phyloP scores from a whole-genome alignment of 2,329 filamentous ascomycete species.

The Diaporthe sp. region DNA sequence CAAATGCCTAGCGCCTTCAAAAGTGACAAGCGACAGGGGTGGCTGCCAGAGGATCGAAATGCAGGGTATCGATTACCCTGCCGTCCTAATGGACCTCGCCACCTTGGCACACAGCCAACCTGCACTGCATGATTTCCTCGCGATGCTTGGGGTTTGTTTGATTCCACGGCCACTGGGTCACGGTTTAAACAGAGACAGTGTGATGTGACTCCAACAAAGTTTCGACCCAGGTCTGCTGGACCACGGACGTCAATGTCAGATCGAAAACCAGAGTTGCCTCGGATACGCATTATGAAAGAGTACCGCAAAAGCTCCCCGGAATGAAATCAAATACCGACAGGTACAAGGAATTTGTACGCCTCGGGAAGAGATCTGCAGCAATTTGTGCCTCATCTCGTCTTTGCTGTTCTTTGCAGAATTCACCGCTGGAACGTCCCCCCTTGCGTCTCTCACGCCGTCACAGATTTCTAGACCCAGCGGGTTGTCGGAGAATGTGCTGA shows the following conservation, averaged over 20 bases:
- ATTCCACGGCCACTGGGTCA: slow-evolving; percentile 3
- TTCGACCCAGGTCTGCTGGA: slow-evolving; percentile 18
- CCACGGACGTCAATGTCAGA: slow-evolving; percentile 28
- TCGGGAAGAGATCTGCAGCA: slow-evolving; percentile 29
- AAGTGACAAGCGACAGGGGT: slow-evolving; percentile 26
- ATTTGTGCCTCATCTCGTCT: slow-evolving; percentile 30
- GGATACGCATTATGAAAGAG: neutral
- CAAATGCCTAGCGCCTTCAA: slow-evolving; percentile 7
- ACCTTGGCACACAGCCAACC: neutral
- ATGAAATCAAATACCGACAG: slow-evolving; percentile 26
- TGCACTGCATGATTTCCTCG: neutral
- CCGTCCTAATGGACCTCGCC: slow-evolving; percentile 7
- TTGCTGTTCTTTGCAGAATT: slow-evolving; percentile 12
- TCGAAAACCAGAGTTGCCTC: slow-evolving; percentile 22
- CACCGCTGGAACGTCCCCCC: neutral
- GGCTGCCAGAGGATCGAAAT: slow-evolving; percentile 25
- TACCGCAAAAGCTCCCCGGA: neutral
- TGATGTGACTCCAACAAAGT: slow-evolving; percentile 14
- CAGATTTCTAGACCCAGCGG: slow-evolving; percentile 16
- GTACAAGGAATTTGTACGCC: neutral
- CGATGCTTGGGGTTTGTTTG: neutral
- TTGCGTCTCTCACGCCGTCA: slow-evolving; percentile 10
- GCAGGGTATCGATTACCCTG: slow-evolving; percentile 24
- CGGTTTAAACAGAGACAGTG: slow-evolving; percentile 20
- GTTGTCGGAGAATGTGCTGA: slow-evolving; percentile 22